Base-by-base conservation (phyloP, 805 yeast species). In the Clavispora carvajalis region DNA sequence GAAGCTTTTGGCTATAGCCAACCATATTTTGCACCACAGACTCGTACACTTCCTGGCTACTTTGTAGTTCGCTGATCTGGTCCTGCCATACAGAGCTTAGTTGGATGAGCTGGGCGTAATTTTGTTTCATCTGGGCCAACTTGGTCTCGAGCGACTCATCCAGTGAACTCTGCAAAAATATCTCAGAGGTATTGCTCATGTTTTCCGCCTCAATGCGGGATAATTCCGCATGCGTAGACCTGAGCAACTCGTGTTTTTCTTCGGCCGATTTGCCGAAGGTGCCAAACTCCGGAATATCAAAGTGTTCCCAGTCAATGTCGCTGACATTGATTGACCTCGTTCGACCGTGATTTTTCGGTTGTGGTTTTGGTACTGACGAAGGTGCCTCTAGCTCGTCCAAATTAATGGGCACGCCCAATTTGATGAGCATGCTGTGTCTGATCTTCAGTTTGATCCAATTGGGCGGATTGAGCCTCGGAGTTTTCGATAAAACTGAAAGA, bases 1-100 rank as follows among this genome's bases (percentile, higher is more conserved):
- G 75, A 37, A 84, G 52, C 52, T 86, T 77, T 59, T 93, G 96
- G 6, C 95, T 85, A 57, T 90, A 89, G 7, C 95, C 97, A 12
- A 90, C 85, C 51, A 90, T 65, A 52, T 87, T 89, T 55, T 88
- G 95, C 31, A 93, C 89, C 49, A 93, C 95, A 2, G 82, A 74
- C 51, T 91, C 95, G 56, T 82, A 89, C 12, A 90, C 77, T 24
- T 74, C 76, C 52, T 85, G 84, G 58, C 89, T 95, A 33, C 70
- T 73, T 41, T 66, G 66, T 15, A 81, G 62, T 7, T 72, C 78
- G 25, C 59, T 57, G 36, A 74, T 66, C 43, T 74, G 67, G 45
- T 73, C 59, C 36, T 69, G 68, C 84, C 90, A 81, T 9, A 75
- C 64, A 38, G 68, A 58, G 37, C 62, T 48, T 34, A 69, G 51